Conservation (phyloP, 2,329 filamentous ascomycete genomes). For the Hymenotorrendiella dingleyae region DNA sequence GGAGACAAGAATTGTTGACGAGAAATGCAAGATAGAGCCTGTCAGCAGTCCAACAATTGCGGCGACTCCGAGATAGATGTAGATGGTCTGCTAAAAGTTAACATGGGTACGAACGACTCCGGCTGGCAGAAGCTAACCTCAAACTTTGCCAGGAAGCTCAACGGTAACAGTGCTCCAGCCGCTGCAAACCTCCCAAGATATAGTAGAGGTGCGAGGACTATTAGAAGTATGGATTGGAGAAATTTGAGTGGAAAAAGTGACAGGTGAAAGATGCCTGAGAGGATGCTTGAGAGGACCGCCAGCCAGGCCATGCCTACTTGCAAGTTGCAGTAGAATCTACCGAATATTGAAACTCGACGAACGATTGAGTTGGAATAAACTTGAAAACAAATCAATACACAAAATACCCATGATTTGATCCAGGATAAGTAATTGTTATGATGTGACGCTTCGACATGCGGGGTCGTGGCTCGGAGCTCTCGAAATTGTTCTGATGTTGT, state of each 20-base stretch:
- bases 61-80: constrained; percentile 56
- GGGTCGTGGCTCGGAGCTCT: too few relatives aligned
- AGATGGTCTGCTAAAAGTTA: constrained; percentile 33
- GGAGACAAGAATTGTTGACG: constrained; percentile 49
- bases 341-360: too few relatives aligned
- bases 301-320: constrained; percentile 18
- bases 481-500: too few relatives aligned
- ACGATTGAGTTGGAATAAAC: too few relatives aligned
- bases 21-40: constrained; percentile 53
- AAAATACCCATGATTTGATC: too few relatives aligned
- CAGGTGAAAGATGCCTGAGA: constrained; percentile 20
- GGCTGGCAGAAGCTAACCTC: constrained; percentile 19
- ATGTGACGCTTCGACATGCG: too few relatives aligned
- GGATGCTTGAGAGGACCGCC: constrained; percentile 11
- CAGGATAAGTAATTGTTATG: too few relatives aligned
- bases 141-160: constrained; percentile 26
- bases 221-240: constrained; percentile 14
- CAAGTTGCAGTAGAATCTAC: background rate
- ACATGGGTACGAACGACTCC: constrained; percentile 1
- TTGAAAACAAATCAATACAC: too few relatives aligned
- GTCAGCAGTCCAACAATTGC: constrained; percentile 59
- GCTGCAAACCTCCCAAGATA: constrained; percentile 21
- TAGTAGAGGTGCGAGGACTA: constrained; percentile 23
- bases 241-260: constrained; percentile 20
- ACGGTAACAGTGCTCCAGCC: constrained; percentile 20